Base-by-base conservation (phyloP, 2,329 filamentous ascomycete genomes). In the Phialemoniopsis sp. region DNA sequence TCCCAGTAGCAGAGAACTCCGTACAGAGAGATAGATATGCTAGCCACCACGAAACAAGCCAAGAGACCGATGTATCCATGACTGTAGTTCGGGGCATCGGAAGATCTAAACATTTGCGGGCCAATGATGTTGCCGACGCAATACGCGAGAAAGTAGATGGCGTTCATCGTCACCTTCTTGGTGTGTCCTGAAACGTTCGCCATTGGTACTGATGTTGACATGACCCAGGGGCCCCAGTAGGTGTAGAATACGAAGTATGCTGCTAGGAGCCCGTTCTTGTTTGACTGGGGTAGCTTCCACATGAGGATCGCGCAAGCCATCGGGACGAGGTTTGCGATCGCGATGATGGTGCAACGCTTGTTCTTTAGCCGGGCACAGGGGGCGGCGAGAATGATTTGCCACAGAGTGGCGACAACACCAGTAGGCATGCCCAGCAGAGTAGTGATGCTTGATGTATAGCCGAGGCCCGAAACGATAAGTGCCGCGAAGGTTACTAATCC, bases 61-160 rank as follows among this genome's bases (percentile, higher is more conserved):
- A n/a, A n/a, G n/a, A 75, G 54, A 0, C 70, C 70, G 52, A 76
- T 77, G 14, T 66, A 66, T n/a, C n/a, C n/a, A n/a, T n/a, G n/a
- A n/a, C n/a, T n/a, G n/a, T n/a, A n/a, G n/a, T n/a, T n/a, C n/a
- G n/a, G n/a, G n/a, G n/a, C n/a, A n/a, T n/a, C n/a, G n/a, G n/a
- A n/a, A n/a, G n/a, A n/a, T n/a, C n/a, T n/a, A n/a, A n/a, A n/a
- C n/a, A n/a, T n/a, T n/a, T n/a, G n/a, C n/a, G n/a, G n/a, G 18
- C 68, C 68, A 36, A 67, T 67, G 46, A 76, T 62, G 37, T 72
- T 54, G 14, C 70, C 69, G 9, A 66, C 63, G 3, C 32, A 28
- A 26, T 33, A 36, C 26, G 31, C 17, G 13, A 37, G 17, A 14
- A 35, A 37, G 21, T 32, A 32, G 21, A 39, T 44, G 37, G 37